A percentile compares a stretch with the other conserved stretches of the same genome.
phyloP scores from a whole-genome alignment of 1,139 yeast species.

The Blastobotrys malaysiensis region DNA sequence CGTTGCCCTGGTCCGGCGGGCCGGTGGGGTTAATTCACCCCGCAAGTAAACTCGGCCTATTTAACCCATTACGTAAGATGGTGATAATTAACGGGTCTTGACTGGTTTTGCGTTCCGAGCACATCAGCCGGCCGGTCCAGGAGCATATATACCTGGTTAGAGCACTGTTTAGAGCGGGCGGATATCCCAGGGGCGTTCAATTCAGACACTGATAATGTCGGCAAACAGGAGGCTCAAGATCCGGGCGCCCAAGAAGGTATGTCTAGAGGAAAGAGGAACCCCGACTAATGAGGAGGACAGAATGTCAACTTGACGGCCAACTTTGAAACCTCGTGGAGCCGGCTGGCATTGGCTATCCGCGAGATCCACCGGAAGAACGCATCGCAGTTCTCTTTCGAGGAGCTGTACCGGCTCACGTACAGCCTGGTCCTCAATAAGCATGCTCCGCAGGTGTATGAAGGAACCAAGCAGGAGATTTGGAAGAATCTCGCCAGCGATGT shows the following conservation, averaged over 20 bases:
- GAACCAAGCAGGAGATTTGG: slow-evolving; percentile 49
- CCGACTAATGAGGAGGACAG: not conserved
- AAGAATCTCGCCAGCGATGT: slow-evolving; percentile 43
- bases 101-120: too few species aligned
- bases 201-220: slow-evolving; percentile 12
- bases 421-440: slow-evolving; percentile 68
- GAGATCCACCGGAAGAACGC: slow-evolving; percentile 75
- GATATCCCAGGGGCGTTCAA: not conserved
- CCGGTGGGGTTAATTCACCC: not conserved
- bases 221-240: slow-evolving; percentile 49
- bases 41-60: not conserved
- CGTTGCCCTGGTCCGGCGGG: not conserved
- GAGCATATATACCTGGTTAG: not conserved
- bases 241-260: slow-evolving; percentile 63
- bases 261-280: not conserved
- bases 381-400: slow-evolving; percentile 74
- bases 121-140: too few species aligned
- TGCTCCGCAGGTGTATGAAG: slow-evolving; percentile 64
- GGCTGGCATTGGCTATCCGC: slow-evolving; percentile 65
- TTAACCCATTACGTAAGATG: not conserved
- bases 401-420: slow-evolving; percentile 77
- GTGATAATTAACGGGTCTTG: not conserved
- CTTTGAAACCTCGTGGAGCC: slow-evolving; percentile 64
- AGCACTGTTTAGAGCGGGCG: not conserved
- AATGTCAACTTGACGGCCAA: slow-evolving; percentile 38